Evolutionary conservation across 208 protist species (phyloP).

Genomic region (Acanthamoeba pearcei): DNA sequence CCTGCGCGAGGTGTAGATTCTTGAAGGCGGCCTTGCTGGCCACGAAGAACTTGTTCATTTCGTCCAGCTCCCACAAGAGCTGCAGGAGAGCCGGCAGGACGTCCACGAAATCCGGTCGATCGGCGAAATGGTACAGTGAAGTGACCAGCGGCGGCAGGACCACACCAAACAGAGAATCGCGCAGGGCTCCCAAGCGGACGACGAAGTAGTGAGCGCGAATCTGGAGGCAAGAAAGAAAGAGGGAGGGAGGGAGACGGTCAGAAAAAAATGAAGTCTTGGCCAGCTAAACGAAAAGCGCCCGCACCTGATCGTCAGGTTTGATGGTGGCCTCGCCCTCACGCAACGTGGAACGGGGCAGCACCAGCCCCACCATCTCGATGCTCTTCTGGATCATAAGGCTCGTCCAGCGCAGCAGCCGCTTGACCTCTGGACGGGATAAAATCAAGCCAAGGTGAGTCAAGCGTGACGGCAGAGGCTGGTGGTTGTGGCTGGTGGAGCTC

Average conservation of each 20-base stretch:
- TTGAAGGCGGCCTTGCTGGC: conserved; percentile 43
- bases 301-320: neutral
- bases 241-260: neutral
- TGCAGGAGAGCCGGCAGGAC: conserved; percentile 3
- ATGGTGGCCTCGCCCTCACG: conserved; percentile 19
- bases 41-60: conserved; percentile 67
- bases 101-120: conserved; percentile 27
- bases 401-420: conserved; percentile 21
- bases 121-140: conserved; percentile 23
- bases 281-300: neutral
- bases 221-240: neutral
- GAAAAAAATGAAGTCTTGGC: neutral
- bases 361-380: neutral
- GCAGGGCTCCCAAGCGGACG: neutral
- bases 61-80: conserved; percentile 48
- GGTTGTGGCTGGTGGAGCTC: too few species aligned
- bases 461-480: neutral
- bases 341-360: conserved; percentile 21
- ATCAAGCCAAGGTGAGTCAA: neutral
- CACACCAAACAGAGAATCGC: conserved; percentile 1
- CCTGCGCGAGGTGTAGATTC: neutral
- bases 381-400: neutral
- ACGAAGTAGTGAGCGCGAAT: neutral
- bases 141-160: conserved; percentile 29
- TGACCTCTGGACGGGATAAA: conserved; percentile 6